Conservation (phyloP, 805 yeast species). For the Zygosaccharomyces bailii region DNA sequence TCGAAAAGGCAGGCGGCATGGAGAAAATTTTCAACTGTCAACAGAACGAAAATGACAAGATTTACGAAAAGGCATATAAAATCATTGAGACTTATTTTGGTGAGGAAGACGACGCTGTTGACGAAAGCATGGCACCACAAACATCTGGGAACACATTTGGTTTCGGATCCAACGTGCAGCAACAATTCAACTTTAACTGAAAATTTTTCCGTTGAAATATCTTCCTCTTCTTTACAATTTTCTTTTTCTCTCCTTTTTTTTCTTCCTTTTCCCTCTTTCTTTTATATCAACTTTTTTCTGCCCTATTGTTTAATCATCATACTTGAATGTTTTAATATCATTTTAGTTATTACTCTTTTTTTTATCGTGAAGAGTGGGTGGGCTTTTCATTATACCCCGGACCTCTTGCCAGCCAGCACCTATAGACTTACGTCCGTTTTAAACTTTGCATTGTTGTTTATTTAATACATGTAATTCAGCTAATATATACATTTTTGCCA, state of each 20-base stretch:
- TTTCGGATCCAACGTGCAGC: conserved; percentile 69
- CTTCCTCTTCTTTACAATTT: neutral
- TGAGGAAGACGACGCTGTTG: conserved; percentile 71
- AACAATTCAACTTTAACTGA: conserved; percentile 39
- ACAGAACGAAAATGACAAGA: conserved; percentile 84
- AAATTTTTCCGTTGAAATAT: neutral
- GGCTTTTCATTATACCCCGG: neutral
- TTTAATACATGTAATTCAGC: neutral
- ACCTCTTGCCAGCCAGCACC: neutral
- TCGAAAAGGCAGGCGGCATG: conserved; percentile 98
- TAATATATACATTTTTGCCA: neutral
- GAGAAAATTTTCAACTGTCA: conserved; percentile 94
- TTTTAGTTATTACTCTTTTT: neutral
- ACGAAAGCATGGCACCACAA: conserved; percentile 73
- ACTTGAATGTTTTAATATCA: conserved; percentile 6
- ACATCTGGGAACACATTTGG: conserved; percentile 82
- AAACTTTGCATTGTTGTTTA: conserved; percentile 1
- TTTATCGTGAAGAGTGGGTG: neutral
- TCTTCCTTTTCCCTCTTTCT: neutral
- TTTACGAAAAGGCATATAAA: conserved; percentile 84
- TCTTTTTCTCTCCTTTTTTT: conserved; percentile 2
- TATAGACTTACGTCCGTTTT: neutral
- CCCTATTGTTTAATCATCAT: conserved; percentile 6
- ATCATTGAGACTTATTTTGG: conserved; percentile 90
- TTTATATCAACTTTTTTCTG: conserved; percentile 3